Evolutionary conservation across 2,329 filamentous ascomycete genomes (phyloP).

Genomic region (Hypomyces rosellus): DNA sequence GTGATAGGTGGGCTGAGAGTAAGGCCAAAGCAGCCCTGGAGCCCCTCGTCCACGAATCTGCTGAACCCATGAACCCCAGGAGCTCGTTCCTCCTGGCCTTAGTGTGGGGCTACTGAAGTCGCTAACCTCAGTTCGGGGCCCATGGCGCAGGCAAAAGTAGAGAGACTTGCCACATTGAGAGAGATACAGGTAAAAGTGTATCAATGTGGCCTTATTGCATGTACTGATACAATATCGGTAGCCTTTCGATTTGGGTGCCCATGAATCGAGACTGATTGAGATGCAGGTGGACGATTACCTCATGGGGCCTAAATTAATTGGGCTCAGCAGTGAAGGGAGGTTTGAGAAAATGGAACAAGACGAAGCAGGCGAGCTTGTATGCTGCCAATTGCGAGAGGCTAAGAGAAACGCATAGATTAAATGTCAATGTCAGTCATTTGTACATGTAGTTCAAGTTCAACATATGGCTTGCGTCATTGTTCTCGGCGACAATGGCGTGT

Average conservation of each 20-base stretch:
- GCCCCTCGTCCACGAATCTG: no score
- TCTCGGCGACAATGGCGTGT: slow-evolving; percentile 6
- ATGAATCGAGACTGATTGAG: no score
- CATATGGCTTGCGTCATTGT: slow-evolving; percentile 4
- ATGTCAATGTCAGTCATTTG: background rate
- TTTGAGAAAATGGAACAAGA: no score
- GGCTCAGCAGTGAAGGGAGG: no score
- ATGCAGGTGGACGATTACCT: no score
- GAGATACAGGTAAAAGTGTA: background rate
- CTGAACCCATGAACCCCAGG: background rate
- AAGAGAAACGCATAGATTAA: background rate
- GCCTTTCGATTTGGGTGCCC: background rate
- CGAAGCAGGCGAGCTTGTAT: no score
- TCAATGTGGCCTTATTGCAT: background rate
- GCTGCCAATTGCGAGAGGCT: no score
- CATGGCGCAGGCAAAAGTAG: background rate
- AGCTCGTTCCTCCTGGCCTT: background rate
- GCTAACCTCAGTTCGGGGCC: background rate
- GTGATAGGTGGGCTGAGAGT: slow-evolving; percentile 10
- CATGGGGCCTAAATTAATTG: no score
- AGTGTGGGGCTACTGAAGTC: slow-evolving; percentile 3
- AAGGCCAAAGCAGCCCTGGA: background rate
- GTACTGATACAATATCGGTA: background rate
- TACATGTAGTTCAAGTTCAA: slow-evolving; percentile 4
- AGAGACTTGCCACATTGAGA: slow-evolving; percentile 1